Evolutionary conservation across 176 grass and related monocot genomes (phyloP).

Genomic region (Oryza australiensis): DNA sequence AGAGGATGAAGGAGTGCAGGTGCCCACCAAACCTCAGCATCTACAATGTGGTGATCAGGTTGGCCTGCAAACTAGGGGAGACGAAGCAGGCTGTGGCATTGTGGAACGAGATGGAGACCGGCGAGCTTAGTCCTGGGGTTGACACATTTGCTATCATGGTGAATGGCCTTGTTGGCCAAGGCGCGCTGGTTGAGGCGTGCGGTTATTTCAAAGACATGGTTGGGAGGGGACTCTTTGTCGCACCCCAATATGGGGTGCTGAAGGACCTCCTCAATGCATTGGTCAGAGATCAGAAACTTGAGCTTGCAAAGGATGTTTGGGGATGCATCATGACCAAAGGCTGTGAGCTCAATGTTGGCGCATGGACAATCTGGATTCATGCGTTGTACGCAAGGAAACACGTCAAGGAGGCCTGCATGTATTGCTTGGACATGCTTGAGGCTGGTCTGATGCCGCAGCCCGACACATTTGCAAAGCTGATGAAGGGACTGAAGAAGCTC

Average conservation of each 20-base stretch:
- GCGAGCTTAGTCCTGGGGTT: conserved; percentile 59
- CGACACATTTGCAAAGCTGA: conserved; percentile 82
- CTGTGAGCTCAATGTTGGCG: conserved; percentile 80
- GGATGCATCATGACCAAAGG: conserved; percentile 66
- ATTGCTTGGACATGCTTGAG: conserved; percentile 96
- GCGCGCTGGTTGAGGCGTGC: conserved; percentile 63
- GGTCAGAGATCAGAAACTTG: conserved; percentile 72
- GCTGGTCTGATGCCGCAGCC: conserved; percentile 85
- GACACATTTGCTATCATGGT: conserved; percentile 92
- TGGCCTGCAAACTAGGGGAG: conserved; percentile 81
- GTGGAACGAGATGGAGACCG: conserved; percentile 86
- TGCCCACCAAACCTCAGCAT: conserved; percentile 57
- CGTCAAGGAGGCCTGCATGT: conserved; percentile 82
- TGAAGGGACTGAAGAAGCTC: conserved; percentile 89
- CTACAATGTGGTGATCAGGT: conserved; percentile 80
- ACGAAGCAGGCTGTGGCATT: conserved; percentile 58
- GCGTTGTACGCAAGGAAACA: conserved; percentile 66
- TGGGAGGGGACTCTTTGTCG: conserved; percentile 72
- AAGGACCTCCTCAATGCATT: conserved; percentile 85
- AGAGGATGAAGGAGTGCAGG: conserved; percentile 63
- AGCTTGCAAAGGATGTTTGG: conserved; percentile 94
- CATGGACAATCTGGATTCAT: conserved; percentile 98
- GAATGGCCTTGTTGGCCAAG: conserved; percentile 64
- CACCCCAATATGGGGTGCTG: conserved; percentile 79
- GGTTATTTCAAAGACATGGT: conserved; percentile 85